Percentiles rank a stretch among this genome's conserved stretches.
These are phyloP conservation scores for Jacaranda copaia DNA, from an alignment of 257 asterid species.

Conservation along the genomic window DNA sequence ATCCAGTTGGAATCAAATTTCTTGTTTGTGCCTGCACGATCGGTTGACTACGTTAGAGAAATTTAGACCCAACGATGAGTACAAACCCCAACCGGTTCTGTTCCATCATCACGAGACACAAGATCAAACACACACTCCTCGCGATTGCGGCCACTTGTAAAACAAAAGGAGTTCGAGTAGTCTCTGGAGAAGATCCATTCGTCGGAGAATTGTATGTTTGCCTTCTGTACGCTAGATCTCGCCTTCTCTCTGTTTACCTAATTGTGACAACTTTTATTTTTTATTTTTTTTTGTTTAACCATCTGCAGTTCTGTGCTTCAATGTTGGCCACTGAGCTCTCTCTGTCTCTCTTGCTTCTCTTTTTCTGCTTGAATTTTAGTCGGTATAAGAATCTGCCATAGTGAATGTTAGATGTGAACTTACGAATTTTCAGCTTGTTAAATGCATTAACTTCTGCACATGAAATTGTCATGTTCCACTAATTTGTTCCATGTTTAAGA, in stretches of 20 bases:
- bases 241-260: not conserved
- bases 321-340: not conserved
- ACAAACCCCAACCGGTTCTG: not conserved
- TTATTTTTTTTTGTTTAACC: not conserved
- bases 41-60: too few species aligned
- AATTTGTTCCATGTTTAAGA: not conserved
- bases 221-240: not conserved
- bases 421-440: not conserved
- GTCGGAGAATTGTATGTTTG: not conserved
- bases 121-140: not conserved
- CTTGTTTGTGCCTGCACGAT: too few species aligned
- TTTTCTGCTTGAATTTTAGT: constrained; percentile 15
- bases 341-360: not conserved
- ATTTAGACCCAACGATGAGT: too few species aligned
- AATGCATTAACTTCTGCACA: not conserved
- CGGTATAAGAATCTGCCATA: not conserved
- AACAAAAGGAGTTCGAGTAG: not conserved
- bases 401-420: not conserved
- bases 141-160: too few species aligned
- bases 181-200: constrained; percentile 21
- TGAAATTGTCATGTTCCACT: not conserved
- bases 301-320: not conserved
- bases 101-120: not conserved
- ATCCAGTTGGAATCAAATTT: too few species aligned
- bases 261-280: not conserved